Conservation (phyloP, 2,329 filamentous ascomycete species). For the Tympanopsis confertula region DNA sequence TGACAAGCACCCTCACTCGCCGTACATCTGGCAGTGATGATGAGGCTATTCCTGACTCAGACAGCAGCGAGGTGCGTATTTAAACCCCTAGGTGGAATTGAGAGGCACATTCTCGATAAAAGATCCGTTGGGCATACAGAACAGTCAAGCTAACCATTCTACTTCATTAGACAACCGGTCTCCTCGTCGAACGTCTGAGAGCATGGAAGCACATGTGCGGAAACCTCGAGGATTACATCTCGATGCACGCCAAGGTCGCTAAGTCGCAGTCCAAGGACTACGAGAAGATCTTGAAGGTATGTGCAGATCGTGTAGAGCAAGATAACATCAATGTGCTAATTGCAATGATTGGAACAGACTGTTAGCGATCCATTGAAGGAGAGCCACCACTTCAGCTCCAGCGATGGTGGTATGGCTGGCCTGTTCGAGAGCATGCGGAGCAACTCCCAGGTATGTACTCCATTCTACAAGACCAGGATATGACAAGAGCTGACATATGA, state of each 20-base stretch:
- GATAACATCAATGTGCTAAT: not conserved
- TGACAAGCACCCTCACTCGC: not conserved
- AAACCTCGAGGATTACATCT: slow-evolving; percentile 60
- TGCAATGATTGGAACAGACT: slow-evolving; percentile 31
- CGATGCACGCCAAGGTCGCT: slow-evolving; percentile 54
- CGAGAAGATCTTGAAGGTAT: slow-evolving; percentile 59
- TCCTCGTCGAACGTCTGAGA: slow-evolving; percentile 55
- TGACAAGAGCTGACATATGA: too few species aligned
- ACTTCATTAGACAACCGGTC: slow-evolving; percentile 35
- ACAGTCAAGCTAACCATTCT: too few species aligned
- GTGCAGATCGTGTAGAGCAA: slow-evolving; percentile 2
- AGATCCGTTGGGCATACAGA: too few species aligned
- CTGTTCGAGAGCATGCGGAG: slow-evolving; percentile 60
- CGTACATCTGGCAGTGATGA: not conserved
- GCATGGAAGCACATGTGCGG: slow-evolving; percentile 65
- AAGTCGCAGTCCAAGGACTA: slow-evolving; percentile 59
- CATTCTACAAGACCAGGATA: too few species aligned
- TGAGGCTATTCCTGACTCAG: not conserved
- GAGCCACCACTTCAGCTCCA: slow-evolving; percentile 59
- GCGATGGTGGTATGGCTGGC: slow-evolving; percentile 52
- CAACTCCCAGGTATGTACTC: slow-evolving; percentile 53
- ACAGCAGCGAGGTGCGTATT: not conserved
- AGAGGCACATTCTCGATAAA: too few species aligned
- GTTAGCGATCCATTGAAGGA: slow-evolving; percentile 56
- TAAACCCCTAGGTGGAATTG: too few species aligned